These are phyloP conservation scores for Phanerodontia chrysosporium DNA, from an alignment of 768 basidiomycete genomes.

Conservation along the genomic window DNA sequence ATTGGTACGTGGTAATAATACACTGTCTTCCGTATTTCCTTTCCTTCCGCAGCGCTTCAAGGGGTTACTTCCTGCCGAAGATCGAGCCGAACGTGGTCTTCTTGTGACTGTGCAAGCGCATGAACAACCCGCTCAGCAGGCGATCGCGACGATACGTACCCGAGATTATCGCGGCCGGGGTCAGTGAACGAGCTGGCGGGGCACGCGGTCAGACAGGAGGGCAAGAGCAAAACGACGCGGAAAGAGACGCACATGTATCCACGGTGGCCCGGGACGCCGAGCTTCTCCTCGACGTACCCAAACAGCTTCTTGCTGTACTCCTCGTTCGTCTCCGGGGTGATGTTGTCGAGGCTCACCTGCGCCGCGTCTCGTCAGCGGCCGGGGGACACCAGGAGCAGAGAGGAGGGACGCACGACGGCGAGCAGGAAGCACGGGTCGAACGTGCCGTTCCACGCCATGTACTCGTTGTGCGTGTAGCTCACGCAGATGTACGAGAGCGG, in stretches of 20 bases:
- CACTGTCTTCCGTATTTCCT: background rate
- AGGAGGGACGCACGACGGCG: constrained; percentile 44
- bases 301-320: constrained; percentile 54
- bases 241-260: constrained; percentile 51
- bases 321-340: constrained; percentile 43
- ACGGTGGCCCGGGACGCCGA: constrained; percentile 46
- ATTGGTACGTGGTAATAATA: background rate
- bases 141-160: constrained; percentile 26
- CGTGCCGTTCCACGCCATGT: constrained; percentile 55
- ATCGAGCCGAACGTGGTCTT: constrained; percentile 45
- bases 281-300: constrained; percentile 48
- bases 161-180: constrained; percentile 46
- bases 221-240: background rate
- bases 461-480: constrained; percentile 53
- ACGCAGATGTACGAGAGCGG: constrained; percentile 53
- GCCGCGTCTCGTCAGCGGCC: background rate
- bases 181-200: constrained; percentile 41
- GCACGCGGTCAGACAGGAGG: background rate
- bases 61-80: constrained; percentile 20
- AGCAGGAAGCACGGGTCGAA: constrained; percentile 65
- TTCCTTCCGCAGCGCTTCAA: background rate
- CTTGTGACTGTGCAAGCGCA: constrained; percentile 29
- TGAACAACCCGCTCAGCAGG: background rate
- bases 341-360: constrained; percentile 56
- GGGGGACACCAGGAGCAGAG: background rate